Evolutionary conservation across 805 yeast genomes (phyloP).

Genomic region (Candida insectalens): DNA sequence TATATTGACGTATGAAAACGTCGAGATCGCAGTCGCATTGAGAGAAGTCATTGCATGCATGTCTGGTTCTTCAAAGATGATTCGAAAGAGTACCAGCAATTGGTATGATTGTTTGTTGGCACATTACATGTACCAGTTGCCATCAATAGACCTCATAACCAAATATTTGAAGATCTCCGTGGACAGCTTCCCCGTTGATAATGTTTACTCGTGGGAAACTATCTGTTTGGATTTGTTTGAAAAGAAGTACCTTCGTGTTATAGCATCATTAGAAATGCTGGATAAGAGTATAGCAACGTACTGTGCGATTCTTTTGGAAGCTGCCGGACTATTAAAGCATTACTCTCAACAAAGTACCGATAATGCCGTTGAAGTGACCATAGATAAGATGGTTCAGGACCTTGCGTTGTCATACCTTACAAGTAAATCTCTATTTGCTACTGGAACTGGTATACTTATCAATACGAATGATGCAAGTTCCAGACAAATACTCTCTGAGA

Average conservation of each 20-base stretch:
- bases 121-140: constrained; percentile 44
- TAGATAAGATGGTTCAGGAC: constrained; percentile 34
- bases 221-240: constrained; percentile 47
- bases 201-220: constrained; percentile 39
- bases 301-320: constrained; percentile 50
- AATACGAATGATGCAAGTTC: constrained; percentile 35
- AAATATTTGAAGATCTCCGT: constrained; percentile 32
- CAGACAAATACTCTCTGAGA: constrained; percentile 39
- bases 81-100: constrained; percentile 37
- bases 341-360: constrained; percentile 16
- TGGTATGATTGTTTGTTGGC: constrained; percentile 60
- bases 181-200: constrained; percentile 25
- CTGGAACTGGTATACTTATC: constrained; percentile 58
- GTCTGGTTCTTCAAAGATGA: constrained; percentile 39
- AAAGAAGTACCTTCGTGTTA: constrained; percentile 45
- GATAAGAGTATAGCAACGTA: constrained; percentile 59
- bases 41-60: constrained; percentile 32
- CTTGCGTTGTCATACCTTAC: constrained; percentile 47
- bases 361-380: constrained; percentile 5
- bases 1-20: constrained; percentile 16
- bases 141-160: constrained; percentile 30
- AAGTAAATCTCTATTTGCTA: constrained; percentile 46
- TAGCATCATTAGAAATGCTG: constrained; percentile 48
- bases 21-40: constrained; percentile 26
- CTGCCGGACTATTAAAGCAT: constrained; percentile 45